Evolutionary conservation across 2,329 filamentous ascomycete genomes (phyloP), one percentile per base, ranked within the genome.

Genomic region (Microsporum ferrugineum): DNA sequence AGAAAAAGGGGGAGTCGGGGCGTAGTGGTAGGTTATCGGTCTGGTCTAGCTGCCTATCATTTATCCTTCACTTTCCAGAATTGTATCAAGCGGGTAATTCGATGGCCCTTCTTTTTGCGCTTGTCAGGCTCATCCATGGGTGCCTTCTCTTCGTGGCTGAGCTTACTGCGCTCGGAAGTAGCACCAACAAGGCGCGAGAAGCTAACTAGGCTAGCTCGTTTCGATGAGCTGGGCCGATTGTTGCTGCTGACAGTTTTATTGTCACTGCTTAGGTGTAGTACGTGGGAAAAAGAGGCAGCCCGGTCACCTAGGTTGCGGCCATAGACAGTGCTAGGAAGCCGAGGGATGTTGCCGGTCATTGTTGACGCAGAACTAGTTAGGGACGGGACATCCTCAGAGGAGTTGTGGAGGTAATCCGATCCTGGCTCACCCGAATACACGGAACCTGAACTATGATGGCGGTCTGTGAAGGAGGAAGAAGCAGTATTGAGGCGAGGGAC

Each of bases 11-110:
- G 39, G n/a, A 58, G 27, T 7, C 5, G 12, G 47, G 10, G 29
- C 33, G 36, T 3, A 29, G 29, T 58, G n/a, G 31, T 10, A 61
- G 41, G 39, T 36, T 5, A n/a, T 0, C 23, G 7, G 34, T 8
- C 45, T 59, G 66, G 63, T 38, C 65, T 65, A 38, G 63, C 61
- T 45, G 65, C 36, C 65, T 71, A 73, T 74, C 70, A n/a, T 63
- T 77, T 78, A 58, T 79, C 78, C 66, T 77, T 79, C 29, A 71
- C 68, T 66, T 75, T 76, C 78, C 78, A 79, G 65, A 79, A 79
- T 63, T 76, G 73, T 72, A 79, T 76, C 51, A 79, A 66, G 59
- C 76, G 76, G 66, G 76, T 79, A 39, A 80, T 73, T 58, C 77
- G 72, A 60, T 73, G 73, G 45, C 71, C 70, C 65, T 77, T 79